These are phyloP conservation scores for Suillus discolor DNA, from an alignment of 768 basidiomycete species.

Conservation along the genomic window DNA sequence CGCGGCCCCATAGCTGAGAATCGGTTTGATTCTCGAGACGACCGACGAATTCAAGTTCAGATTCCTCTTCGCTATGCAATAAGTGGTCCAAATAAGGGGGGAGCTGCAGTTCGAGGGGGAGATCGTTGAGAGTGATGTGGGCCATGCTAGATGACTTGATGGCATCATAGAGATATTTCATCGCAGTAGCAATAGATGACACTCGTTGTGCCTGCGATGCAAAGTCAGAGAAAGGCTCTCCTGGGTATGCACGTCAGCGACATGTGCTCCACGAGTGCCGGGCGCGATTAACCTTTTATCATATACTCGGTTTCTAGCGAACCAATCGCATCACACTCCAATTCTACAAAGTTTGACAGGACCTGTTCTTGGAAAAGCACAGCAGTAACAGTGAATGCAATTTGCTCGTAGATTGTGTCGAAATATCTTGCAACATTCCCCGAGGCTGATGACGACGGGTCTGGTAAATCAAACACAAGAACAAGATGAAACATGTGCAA, in stretches of 20 bases:
- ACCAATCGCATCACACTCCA: conserved; percentile 72
- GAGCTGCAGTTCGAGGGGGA: conserved; percentile 84
- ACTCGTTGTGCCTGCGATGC: conserved; percentile 57
- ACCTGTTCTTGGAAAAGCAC: conserved; percentile 93
- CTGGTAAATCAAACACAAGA: conserved; percentile 85
- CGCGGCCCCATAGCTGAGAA: conserved; percentile 62
- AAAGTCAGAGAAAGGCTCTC: conserved; percentile 60
- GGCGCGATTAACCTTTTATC: conserved; percentile 60
- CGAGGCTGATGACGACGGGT: conserved; percentile 82
- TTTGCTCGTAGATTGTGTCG: conserved; percentile 86
- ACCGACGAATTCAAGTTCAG: conserved; percentile 52
- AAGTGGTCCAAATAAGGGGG: conserved; percentile 79
- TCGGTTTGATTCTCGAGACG: conserved; percentile 56
- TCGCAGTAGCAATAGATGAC: conserved; percentile 77
- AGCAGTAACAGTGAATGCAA: conserved; percentile 88
- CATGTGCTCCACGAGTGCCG: conserved; percentile 3
- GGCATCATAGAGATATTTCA: conserved; percentile 78
- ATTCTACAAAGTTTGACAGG: conserved; percentile 81
- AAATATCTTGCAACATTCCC: conserved; percentile 79
- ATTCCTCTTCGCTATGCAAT: conserved; percentile 65
- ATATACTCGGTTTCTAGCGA: conserved; percentile 71
- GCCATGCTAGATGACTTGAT: conserved; percentile 78
- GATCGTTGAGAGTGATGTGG: conserved; percentile 73
- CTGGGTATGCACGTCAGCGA: conserved; percentile 37
- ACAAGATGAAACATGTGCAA: conserved; percentile 84